Conservation (phyloP, 495 filamentous ascomycete genomes). For the Xylaria castorea region DNA sequence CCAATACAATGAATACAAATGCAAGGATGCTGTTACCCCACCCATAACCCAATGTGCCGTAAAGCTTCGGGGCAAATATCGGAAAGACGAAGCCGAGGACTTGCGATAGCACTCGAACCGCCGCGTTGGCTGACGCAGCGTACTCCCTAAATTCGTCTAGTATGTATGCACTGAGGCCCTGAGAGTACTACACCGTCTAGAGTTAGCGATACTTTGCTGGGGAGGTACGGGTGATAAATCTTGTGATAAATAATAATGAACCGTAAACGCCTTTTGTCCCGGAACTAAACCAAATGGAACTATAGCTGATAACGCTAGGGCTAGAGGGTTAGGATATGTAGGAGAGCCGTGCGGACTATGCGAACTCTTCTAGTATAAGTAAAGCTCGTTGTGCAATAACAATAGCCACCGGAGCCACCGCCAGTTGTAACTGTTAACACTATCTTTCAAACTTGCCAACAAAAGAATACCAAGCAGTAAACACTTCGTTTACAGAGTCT, state of each 20-base stretch:
- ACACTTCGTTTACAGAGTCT: background rate
- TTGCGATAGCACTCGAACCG: conserved; percentile 29
- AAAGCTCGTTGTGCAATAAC: background rate
- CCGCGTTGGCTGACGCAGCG: conserved; percentile 34
- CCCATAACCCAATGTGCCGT: conserved; percentile 53
- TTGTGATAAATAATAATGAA: background rate
- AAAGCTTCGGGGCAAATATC: conserved; percentile 59
- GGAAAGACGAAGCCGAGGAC: conserved; percentile 55
- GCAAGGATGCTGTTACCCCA: conserved; percentile 60
- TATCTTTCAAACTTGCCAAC: no score
- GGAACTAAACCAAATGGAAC: background rate
- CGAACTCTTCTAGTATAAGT: background rate
- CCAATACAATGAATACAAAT: conserved; percentile 53
- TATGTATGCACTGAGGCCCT: conserved; percentile 71
- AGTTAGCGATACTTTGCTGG: background rate
- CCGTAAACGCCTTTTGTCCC: background rate
- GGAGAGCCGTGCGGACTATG: background rate
- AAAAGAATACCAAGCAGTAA: background rate
- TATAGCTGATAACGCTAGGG: background rate
- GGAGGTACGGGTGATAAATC: background rate
- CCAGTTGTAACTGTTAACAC: background rate
- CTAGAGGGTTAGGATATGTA: background rate
- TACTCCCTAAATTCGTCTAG: conserved; percentile 36
- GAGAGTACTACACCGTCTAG: conserved; percentile 47
- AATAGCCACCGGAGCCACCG: background rate